Evolutionary conservation across 1,284 basidiomycete genomes (phyloP).

Genomic region (Exsudoporus floridanus): DNA sequence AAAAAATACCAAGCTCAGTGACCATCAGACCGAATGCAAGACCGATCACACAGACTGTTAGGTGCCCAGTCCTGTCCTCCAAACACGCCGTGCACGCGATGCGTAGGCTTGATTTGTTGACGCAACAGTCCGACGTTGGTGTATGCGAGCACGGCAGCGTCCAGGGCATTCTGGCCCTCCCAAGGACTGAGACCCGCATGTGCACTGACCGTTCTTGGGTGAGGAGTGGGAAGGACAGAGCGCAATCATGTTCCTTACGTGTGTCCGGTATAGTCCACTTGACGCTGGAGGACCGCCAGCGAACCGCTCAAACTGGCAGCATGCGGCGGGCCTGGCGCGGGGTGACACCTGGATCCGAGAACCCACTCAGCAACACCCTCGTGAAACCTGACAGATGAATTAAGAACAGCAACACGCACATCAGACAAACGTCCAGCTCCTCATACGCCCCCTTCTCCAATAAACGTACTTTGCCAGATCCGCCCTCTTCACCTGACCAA

Average conservation of each 20-base stretch:
- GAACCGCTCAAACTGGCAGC: constrained; percentile 52
- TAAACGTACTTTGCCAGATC: constrained; percentile 64
- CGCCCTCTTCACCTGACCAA: constrained; percentile 66
- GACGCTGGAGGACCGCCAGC: constrained; percentile 50
- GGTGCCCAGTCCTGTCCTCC: constrained; percentile 60
- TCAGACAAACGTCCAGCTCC: constrained; percentile 64
- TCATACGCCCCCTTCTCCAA: constrained; percentile 65
- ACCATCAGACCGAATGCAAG: neutral
- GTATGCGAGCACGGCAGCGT: constrained; percentile 75
- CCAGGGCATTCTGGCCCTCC: constrained; percentile 75
- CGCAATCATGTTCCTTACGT: constrained; percentile 42
- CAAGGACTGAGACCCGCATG: constrained; percentile 71
- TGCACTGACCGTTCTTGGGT: constrained; percentile 40
- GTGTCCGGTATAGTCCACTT: constrained; percentile 57
- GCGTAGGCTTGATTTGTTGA: constrained; percentile 65
- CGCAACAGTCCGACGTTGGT: constrained; percentile 67
- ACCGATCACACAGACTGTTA: constrained; percentile 43
- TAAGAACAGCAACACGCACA: constrained; percentile 41
- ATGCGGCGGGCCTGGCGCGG: constrained; percentile 54
- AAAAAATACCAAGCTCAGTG: neutral
- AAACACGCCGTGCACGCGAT: constrained; percentile 68
- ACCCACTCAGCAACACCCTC: neutral
- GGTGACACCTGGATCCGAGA: constrained; percentile 52
- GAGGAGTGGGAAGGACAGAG: neutral
- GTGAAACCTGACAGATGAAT: neutral